A percentile compares a stretch with the other conserved stretches of the same genome.
Evolutionary conservation across 306 rosid species (phyloP).

Genomic region (Fragaria iinumae): DNA sequence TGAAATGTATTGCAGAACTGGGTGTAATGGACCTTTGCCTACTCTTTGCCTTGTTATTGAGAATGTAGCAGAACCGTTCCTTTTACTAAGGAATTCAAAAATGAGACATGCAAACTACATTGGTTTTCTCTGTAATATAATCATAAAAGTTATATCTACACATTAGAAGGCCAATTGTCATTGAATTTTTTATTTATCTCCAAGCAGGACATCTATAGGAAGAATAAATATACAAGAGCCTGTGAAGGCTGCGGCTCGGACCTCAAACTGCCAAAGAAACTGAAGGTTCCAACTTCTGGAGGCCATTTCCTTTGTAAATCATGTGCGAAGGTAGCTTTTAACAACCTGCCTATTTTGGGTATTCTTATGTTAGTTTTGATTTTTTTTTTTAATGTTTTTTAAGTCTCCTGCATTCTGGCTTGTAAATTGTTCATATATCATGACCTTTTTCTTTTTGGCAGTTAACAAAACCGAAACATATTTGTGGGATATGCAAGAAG

Average conservation of each 20-base stretch:
- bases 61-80: constrained; percentile 12
- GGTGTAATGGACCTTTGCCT: constrained; percentile 8
- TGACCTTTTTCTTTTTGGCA: constrained; percentile 36
- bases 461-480: constrained; percentile 83
- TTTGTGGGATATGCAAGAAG: constrained; percentile 97
- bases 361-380: constrained; percentile 8
- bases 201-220: constrained; percentile 56
- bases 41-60: constrained; percentile 18
- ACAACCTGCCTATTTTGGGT: constrained; percentile 28
- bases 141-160: neutral
- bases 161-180: constrained; percentile 15
- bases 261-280: constrained; percentile 60
- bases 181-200: constrained; percentile 9
- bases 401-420: neutral
- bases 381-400: too few species aligned
- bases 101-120: neutral
- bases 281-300: constrained; percentile 46
- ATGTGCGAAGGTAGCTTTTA: constrained; percentile 94
- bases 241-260: constrained; percentile 80
- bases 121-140: constrained; percentile 4
- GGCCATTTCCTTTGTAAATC: constrained; percentile 70
- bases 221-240: constrained; percentile 49
- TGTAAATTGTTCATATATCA: constrained; percentile 24
- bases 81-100: neutral
- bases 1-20: neutral